A percentile compares a stretch with the other conserved stretches of the same genome.
Conservation (phyloP, 305 asterid genomes). For the Solanum chacoense region DNA sequence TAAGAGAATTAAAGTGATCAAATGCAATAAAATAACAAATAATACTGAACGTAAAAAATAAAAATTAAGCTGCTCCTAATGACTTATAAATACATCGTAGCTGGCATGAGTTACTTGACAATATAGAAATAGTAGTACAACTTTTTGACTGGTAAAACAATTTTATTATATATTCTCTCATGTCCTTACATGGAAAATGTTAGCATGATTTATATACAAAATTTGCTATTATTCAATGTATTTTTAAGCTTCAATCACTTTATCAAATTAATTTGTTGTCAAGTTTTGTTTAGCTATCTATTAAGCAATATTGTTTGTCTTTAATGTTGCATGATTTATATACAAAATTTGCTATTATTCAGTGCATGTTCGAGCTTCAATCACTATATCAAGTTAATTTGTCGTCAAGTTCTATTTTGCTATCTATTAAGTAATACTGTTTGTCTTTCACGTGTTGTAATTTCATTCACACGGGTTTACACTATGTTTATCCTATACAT, state of each 20-base stretch:
- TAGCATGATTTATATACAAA: neutral
- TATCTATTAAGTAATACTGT: too few relatives aligned
- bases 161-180: neutral
- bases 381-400: too few relatives aligned
- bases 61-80: neutral
- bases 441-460: neutral
- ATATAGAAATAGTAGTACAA: too few relatives aligned
- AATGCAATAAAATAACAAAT: neutral
- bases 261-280: too few relatives aligned
- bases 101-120: neutral
- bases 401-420: neutral
- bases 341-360: neutral
- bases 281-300: too few relatives aligned
- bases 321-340: neutral
- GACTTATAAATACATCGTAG: neutral
- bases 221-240: neutral
- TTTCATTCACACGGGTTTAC: too few relatives aligned
- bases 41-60: neutral
- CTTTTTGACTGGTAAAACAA: neutral
- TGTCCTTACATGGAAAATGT: neutral
- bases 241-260: too few relatives aligned
- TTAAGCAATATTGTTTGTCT: neutral
- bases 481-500: neutral
- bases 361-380: too few relatives aligned
- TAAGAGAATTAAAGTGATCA: neutral